These are phyloP conservation scores for Stentor roeselii DNA, from an alignment of 73 alveolate species.

Conservation along the genomic window DNA sequence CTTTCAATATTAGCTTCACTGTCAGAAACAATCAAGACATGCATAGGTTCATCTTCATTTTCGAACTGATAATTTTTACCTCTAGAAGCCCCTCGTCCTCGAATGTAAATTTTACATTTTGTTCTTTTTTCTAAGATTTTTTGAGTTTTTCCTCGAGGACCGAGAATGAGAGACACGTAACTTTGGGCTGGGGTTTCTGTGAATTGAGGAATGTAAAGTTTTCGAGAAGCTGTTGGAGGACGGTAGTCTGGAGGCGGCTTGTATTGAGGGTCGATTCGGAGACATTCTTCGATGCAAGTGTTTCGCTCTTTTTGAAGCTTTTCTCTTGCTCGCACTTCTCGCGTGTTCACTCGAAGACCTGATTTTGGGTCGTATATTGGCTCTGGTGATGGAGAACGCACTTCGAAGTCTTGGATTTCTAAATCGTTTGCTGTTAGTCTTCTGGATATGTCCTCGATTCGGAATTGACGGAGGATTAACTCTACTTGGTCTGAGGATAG, in stretches of 20 bases:
- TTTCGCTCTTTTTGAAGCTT: slow-evolving; percentile 79
- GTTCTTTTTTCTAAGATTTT: slow-evolving; percentile 78
- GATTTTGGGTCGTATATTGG: slow-evolving; percentile 89
- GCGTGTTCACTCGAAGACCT: slow-evolving; percentile 88
- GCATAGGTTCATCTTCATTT: slow-evolving; percentile 87
- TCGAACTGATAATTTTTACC: slow-evolving; percentile 58
- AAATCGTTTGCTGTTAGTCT: slow-evolving; percentile 79
- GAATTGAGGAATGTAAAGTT: slow-evolving; percentile 78
- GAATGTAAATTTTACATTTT: slow-evolving; percentile 86
- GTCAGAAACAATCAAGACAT: slow-evolving; percentile 82
- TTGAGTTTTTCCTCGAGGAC: slow-evolving; percentile 93
- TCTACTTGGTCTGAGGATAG: slow-evolving; percentile 56
- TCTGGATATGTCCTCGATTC: slow-evolving; percentile 89
- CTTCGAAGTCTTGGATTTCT: slow-evolving; percentile 90
- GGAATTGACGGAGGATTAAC: slow-evolving; percentile 72
- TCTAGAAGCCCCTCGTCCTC: slow-evolving; percentile 93
- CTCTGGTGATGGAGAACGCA: slow-evolving; percentile 97
- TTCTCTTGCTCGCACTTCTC: slow-evolving; percentile 86
- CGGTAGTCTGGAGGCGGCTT: slow-evolving; percentile 92
- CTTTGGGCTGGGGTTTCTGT: slow-evolving; percentile 62
- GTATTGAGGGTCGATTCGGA: slow-evolving; percentile 77
- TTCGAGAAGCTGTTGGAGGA: slow-evolving; percentile 84
- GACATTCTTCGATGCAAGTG: slow-evolving; percentile 77
- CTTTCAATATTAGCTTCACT: slow-evolving; percentile 77
- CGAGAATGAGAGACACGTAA: slow-evolving; percentile 84